Evolutionary conservation across 257 asterid species (phyloP).

Genomic region (Cynanchum wilfordii): DNA sequence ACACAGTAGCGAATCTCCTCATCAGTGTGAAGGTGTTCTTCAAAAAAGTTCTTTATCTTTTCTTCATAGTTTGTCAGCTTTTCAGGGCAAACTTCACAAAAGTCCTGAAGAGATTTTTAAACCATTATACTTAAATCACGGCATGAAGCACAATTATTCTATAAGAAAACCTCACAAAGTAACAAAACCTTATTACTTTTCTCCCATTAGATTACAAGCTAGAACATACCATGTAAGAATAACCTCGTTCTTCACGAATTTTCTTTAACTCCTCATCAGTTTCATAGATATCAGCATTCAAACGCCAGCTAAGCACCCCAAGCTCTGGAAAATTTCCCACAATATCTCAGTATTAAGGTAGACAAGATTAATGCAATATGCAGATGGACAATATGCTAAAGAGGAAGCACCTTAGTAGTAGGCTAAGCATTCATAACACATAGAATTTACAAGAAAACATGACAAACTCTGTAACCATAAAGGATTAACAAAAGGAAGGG

Average conservation of each 20-base stretch:
- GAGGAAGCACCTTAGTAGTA: background rate
- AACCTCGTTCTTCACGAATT: slow-evolving; percentile 82
- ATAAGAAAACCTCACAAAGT: background rate
- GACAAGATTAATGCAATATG: background rate
- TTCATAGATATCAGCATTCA: slow-evolving; percentile 88
- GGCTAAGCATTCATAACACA: background rate
- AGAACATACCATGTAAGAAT: slow-evolving; percentile 64
- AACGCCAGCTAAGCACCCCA: slow-evolving; percentile 91
- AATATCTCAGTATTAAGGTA: background rate
- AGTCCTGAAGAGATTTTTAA: slow-evolving; percentile 45
- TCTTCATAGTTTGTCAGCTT: slow-evolving; percentile 80
- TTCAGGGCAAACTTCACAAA: slow-evolving; percentile 85
- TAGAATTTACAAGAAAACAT: background rate
- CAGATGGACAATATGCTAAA: background rate
- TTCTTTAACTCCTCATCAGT: slow-evolving; percentile 82
- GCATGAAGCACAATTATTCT: background rate
- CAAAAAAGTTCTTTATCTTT: slow-evolving; percentile 73
- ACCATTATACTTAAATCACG: background rate
- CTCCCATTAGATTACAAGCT: background rate
- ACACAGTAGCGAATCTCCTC: slow-evolving; percentile 95
- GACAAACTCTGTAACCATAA: background rate
- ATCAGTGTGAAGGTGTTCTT: slow-evolving; percentile 93
- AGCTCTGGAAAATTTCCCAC: slow-evolving; percentile 47
- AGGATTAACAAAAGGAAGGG: background rate
- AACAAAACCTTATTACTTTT: background rate